A percentile compares a stretch with the other conserved stretches of the same genome.
phyloP scores from a whole-genome alignment of 2,329 filamentous ascomycete species.

The Pseudopithomyces maydicus region DNA sequence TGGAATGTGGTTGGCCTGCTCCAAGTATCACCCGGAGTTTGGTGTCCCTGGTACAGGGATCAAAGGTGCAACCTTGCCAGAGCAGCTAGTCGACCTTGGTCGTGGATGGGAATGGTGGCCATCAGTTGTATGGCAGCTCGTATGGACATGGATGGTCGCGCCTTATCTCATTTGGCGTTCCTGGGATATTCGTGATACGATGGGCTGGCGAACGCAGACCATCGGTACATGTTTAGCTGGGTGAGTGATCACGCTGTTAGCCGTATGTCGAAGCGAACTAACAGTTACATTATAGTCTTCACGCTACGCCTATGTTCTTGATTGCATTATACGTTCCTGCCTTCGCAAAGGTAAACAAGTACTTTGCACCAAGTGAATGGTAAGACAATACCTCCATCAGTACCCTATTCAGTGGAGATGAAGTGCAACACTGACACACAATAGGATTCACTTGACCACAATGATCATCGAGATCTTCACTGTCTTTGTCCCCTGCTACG shows the following conservation, averaged over 20 bases:
- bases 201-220: slow-evolving; percentile 25
- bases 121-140: slow-evolving; percentile 22
- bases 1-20: slow-evolving; percentile 17
- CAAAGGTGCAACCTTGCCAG: slow-evolving; percentile 14
- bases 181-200: slow-evolving; percentile 19
- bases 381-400: neutral
- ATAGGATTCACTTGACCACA: slow-evolving; percentile 22
- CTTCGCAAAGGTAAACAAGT: slow-evolving; percentile 19
- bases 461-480: slow-evolving; percentile 23
- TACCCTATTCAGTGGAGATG: neutral
- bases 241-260: slow-evolving; percentile 2
- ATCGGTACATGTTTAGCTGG: slow-evolving; percentile 22
- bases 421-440: neutral
- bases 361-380: slow-evolving; percentile 24
- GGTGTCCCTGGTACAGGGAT: slow-evolving; percentile 21
- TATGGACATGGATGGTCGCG: slow-evolving; percentile 26
- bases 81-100: slow-evolving; percentile 20
- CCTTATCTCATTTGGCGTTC: slow-evolving; percentile 20
- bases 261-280: neutral
- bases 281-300: slow-evolving; percentile 13
- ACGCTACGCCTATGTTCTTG: slow-evolving; percentile 26
- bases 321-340: slow-evolving; percentile 20
- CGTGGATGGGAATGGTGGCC: slow-evolving; percentile 30
- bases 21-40: slow-evolving; percentile 23
- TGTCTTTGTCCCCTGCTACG: slow-evolving; percentile 21